A percentile compares a stretch with the other conserved stretches of the same genome.
Evolutionary conservation across 164 flowering plant species (phyloP).

Genomic region (Umbilicus rupestris): DNA sequence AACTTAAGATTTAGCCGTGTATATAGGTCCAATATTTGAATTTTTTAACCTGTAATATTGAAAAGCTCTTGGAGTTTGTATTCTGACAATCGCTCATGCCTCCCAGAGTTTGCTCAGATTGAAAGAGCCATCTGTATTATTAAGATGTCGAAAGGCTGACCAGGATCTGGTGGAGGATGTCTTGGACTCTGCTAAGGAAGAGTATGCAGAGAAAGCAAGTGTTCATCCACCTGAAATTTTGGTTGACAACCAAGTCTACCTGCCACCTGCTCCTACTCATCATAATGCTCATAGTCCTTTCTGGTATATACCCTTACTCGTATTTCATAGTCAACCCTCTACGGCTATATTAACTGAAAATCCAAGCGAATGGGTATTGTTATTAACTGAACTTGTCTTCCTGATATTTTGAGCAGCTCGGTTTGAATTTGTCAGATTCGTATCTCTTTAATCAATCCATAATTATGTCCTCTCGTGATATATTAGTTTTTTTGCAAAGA

Average conservation of each 20-base stretch:
- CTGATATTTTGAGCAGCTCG: background rate
- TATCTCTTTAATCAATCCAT: too few species aligned
- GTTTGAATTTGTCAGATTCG: too few species aligned
- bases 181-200: slow-evolving; percentile 55
- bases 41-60: background rate
- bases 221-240: slow-evolving; percentile 73
- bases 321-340: background rate
- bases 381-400: background rate
- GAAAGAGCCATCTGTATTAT: slow-evolving; percentile 80
- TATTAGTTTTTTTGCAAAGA: too few species aligned
- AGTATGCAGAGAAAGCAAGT: slow-evolving; percentile 62
- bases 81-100: background rate
- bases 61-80: background rate
- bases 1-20: background rate
- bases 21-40: background rate
- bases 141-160: slow-evolving; percentile 81
- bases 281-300: slow-evolving; percentile 51
- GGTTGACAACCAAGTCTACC: slow-evolving; percentile 46
- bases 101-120: slow-evolving; percentile 82
- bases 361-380: background rate
- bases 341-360: background rate
- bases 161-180: slow-evolving; percentile 50
- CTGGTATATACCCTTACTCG: slow-evolving; percentile 42
- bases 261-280: slow-evolving; percentile 73
- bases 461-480: too few species aligned